Base-by-base conservation (phyloP, 2,329 filamentous ascomycete species). In the Diaporthe eres region DNA sequence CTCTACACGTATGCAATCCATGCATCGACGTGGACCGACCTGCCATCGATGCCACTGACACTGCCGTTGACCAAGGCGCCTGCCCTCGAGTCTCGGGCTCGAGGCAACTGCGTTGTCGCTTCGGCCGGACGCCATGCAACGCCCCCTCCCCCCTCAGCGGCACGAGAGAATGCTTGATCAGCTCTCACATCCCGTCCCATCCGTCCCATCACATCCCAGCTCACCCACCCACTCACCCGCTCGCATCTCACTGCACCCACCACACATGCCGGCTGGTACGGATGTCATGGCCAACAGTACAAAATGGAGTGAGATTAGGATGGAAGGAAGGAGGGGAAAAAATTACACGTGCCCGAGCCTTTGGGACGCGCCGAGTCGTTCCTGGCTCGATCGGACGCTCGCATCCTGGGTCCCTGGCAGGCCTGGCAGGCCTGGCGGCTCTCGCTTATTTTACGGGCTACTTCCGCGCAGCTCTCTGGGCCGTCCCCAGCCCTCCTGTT, bases 381-480 rank as follows among this genome's bases (percentile, higher is more conserved):
- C 65, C 47, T 68, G 65, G 65, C 47, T 53, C 47, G 47, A 47
- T 39, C 65, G 49, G 65, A 68, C 65, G 65, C 65, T 39, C 13
- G 44, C 31, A 4, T 31, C 31, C 13, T 19, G 55, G 28, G 19
- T 22, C n/a, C 31, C 55, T 37, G 17, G 55, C 25, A 31, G 28
- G 28, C 28, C 55, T 57, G 37, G 22, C 58, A 44, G 65, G 31
- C 65, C 65, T 53, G 47, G 65, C 65, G 65, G 47, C 65, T 68
- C 65, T 68, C 65, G 65, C 65, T 68, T 68, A 68, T 42, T 42
- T 53, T 28, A 53, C 65, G 65, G 65, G 65, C 65, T 68, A 68
- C 65, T 68, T 68, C 65, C 65, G 65, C 65, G 47, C 47, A 68
- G n/a, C n/a, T 53, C 2, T 47, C 47, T 68, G 65, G 42, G 31